Evolutionary conservation across 306 rosid genomes (phyloP).

Genomic region (Acmispon strigosus): DNA sequence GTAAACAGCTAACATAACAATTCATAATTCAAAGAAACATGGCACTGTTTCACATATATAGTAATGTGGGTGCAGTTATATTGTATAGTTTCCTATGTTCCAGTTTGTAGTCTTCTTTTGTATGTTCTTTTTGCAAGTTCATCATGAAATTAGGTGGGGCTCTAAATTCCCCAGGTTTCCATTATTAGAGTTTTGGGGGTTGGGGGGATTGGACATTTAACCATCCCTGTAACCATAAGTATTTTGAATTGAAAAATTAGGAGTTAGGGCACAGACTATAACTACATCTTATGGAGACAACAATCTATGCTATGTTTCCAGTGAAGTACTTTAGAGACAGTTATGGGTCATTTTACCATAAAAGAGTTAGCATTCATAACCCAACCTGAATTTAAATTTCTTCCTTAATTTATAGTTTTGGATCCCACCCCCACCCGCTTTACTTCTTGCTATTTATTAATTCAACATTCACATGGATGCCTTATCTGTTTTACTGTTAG

Average conservation of each 20-base stretch:
- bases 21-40: background rate
- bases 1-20: background rate
- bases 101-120: no score
- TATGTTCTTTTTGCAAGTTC: no score
- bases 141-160: no score
- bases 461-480: background rate
- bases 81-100: no score
- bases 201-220: background rate
- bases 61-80: no score
- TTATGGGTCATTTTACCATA: background rate
- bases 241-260: constrained; percentile 2
- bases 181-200: background rate
- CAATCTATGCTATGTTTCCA: background rate
- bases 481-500: background rate
- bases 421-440: no score
- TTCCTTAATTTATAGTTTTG: background rate
- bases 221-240: background rate
- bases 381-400: background rate
- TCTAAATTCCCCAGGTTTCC: background rate
- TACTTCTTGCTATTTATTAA: background rate
- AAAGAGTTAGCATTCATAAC: background rate
- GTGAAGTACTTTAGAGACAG: background rate
- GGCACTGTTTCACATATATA: background rate
- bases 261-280: background rate
- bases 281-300: background rate